phyloP scores from a whole-genome alignment of 2,329 filamentous ascomycete species.

The Boeremia lycopersici region DNA sequence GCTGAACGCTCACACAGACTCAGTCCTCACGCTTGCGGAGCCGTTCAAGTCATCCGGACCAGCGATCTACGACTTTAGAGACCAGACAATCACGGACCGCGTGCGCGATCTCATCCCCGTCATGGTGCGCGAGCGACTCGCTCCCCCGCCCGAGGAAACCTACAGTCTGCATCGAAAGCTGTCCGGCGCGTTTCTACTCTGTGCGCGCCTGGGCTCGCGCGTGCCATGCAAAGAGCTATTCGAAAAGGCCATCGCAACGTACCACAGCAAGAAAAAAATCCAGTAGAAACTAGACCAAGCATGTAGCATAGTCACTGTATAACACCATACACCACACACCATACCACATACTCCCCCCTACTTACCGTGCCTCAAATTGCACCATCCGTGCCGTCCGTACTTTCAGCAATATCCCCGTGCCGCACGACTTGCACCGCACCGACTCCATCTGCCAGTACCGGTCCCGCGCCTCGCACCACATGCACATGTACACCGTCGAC shows the following conservation, averaged over 20 bases:
- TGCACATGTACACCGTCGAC: neutral
- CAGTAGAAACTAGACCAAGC: neutral
- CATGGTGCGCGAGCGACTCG: constrained; percentile 87
- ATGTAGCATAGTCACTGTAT: neutral
- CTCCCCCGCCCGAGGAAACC: constrained; percentile 95
- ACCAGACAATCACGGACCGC: constrained; percentile 95
- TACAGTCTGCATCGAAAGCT: constrained; percentile 95
- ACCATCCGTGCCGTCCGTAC: constrained; percentile 23
- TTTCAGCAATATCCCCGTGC: constrained; percentile 17
- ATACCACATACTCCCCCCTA: too few relatives aligned
- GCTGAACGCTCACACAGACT: constrained; percentile 88
- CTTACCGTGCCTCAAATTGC: constrained; percentile 26
- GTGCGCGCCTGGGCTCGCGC: constrained; percentile 80
- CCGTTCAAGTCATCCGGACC: constrained; percentile 79
- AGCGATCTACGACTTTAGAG: constrained; percentile 85
- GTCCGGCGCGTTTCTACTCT: constrained; percentile 92
- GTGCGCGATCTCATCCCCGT: constrained; percentile 87
- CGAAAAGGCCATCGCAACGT: constrained; percentile 57
- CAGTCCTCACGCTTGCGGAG: constrained; percentile 87
- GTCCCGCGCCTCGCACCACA: neutral
- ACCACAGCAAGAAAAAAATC: constrained; percentile 27
- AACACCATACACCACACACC: neutral
- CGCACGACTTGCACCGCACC: constrained; percentile 21
- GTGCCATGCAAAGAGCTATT: constrained; percentile 86
- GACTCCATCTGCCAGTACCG: neutral